These are phyloP conservation scores for Saccharomyces uvarum DNA, from an alignment of 1,139 yeast genomes.

Conservation along the genomic window DNA sequence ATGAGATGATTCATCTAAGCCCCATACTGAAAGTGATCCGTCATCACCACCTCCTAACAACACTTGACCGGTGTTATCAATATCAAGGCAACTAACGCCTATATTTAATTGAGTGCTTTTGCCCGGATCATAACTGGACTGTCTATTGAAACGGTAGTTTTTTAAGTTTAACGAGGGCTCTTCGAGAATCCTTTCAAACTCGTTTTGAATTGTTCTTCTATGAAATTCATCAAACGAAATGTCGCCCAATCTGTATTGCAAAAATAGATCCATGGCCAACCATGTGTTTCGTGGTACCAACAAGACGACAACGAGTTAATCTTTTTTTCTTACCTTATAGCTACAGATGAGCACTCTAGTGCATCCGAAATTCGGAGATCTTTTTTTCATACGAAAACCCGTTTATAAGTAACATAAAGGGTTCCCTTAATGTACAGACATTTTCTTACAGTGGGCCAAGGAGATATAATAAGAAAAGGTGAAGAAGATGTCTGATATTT, in stretches of 20 bases:
- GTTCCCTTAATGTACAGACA: background rate
- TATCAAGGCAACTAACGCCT: conserved; percentile 49
- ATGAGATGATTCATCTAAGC: conserved; percentile 31
- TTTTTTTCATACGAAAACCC: background rate
- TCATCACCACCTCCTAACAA: conserved; percentile 74
- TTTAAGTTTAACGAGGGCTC: background rate
- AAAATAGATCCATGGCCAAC: background rate
- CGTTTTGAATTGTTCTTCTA: background rate
- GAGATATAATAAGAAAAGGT: background rate
- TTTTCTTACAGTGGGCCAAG: background rate
- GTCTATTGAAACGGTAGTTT: background rate
- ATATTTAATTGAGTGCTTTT: conserved; percentile 5
- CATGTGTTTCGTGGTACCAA: too few relatives aligned
- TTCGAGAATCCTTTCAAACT: background rate
- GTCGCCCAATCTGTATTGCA: background rate
- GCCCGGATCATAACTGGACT: background rate
- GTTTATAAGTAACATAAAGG: background rate
- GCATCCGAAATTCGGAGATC: background rate
- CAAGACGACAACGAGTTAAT: too few relatives aligned
- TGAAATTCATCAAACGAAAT: background rate
- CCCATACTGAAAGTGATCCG: conserved; percentile 62
- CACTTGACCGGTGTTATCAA: conserved; percentile 49
- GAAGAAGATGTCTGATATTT: conserved; percentile 12
- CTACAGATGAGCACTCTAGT: background rate
- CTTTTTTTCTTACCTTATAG: too few relatives aligned